These are phyloP conservation scores for Sequoiadendron giganteum DNA, from an alignment of 75 land plant genomes.

Conservation along the genomic window DNA sequence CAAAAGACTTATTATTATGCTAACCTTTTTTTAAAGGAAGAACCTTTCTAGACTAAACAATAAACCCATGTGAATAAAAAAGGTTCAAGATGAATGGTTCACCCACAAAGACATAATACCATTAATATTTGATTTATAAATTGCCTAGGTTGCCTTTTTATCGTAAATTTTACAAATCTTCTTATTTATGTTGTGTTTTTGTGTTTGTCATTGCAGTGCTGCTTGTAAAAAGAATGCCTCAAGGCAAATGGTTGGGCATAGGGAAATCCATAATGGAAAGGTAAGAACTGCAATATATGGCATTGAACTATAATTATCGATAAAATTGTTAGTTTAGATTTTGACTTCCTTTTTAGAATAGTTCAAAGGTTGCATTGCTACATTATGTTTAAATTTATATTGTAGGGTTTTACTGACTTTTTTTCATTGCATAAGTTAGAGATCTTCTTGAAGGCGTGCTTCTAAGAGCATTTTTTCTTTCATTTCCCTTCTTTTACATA, in stretches of 20 bases:
- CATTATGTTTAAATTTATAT: not conserved
- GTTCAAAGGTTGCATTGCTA: not conserved
- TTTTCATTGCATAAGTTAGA: not conserved
- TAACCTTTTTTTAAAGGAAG: too few relatives aligned
- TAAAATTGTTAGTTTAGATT: not conserved
- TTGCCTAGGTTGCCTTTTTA: not conserved
- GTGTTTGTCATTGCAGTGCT: not conserved
- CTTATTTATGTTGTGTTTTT: not conserved
- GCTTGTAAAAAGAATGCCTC: conserved; percentile 23
- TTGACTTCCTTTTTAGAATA: not conserved
- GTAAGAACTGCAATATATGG: conserved; percentile 2
- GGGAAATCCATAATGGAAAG: conserved; percentile 39
- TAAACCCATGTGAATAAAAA: too few relatives aligned
- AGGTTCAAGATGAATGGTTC: too few relatives aligned
- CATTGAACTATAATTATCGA: not conserved
- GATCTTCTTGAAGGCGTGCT: not conserved
- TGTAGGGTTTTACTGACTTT: not conserved
- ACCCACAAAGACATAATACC: not conserved
- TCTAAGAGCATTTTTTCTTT: not conserved
- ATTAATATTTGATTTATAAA: not conserved
- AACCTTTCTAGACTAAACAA: too few relatives aligned
- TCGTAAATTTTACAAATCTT: not conserved
- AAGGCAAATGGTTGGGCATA: conserved; percentile 31
- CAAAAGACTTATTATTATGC: too few relatives aligned
- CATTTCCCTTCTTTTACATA: too few relatives aligned